Conservation (phyloP, 2,329 filamentous ascomycete species). For the Myrmaecium sp. region DNA sequence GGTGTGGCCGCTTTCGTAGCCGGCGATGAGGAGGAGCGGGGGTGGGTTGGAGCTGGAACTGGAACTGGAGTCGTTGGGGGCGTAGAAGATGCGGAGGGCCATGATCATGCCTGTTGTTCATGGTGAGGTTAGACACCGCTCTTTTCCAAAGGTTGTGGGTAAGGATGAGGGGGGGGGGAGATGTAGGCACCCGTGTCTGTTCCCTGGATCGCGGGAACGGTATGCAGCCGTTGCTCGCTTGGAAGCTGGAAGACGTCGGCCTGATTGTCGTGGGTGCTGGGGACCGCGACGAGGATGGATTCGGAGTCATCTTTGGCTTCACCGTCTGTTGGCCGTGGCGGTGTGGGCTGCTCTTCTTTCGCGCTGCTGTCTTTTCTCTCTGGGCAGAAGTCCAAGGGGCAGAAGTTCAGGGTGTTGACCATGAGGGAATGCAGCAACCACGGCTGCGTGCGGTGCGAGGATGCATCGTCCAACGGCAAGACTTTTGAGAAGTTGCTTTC, state of each 20-base stretch:
- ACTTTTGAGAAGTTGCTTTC: slow-evolving; percentile 48
- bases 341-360: neutral
- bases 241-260: slow-evolving; percentile 78
- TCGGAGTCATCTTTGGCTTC: slow-evolving; percentile 4
- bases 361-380: slow-evolving; percentile 4
- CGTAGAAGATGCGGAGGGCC: slow-evolving; percentile 45
- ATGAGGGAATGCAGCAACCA: slow-evolving; percentile 74
- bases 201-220: slow-evolving; percentile 29
- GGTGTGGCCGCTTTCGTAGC: slow-evolving; percentile 72
- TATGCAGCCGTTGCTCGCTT: slow-evolving; percentile 49
- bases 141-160: too few species aligned
- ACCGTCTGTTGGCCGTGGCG: neutral
- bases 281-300: slow-evolving; percentile 55
- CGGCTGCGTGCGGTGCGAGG: slow-evolving; percentile 41
- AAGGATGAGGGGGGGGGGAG: too few species aligned
- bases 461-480: slow-evolving; percentile 49
- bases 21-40: slow-evolving; percentile 49
- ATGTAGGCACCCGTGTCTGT: slow-evolving; percentile 22
- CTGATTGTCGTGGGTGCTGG: slow-evolving; percentile 33
- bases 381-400: slow-evolving; percentile 52
- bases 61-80: slow-evolving; percentile 16
- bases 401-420: slow-evolving; percentile 94
- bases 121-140: too few species aligned
- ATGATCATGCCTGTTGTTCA: slow-evolving; percentile 61
- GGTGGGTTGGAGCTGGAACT: slow-evolving; percentile 9